phyloP scores from a whole-genome alignment of 169 alveolate genomes.

The Plasmodium malariae region DNA sequence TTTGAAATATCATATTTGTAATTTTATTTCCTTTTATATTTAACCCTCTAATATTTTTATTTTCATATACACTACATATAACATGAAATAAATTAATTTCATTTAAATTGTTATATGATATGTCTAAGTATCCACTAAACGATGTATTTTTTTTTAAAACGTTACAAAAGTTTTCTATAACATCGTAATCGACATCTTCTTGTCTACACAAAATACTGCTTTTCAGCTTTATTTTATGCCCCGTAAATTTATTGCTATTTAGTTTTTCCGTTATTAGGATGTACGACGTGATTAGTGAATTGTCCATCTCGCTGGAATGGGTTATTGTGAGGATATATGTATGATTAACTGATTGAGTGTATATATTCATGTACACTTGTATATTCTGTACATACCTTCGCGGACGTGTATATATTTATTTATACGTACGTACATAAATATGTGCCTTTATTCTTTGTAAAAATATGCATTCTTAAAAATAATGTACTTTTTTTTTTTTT shows the following conservation, averaged over 20 bases:
- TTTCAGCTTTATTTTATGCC: constrained; percentile 24
- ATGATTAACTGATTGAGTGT: too few species aligned
- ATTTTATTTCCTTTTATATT: constrained; percentile 50
- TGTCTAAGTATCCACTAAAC: constrained; percentile 34
- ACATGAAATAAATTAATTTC: constrained; percentile 39
- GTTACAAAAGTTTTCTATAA: constrained; percentile 58
- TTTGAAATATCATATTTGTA: constrained; percentile 49
- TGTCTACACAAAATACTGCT: neutral
- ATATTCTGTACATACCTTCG: too few species aligned
- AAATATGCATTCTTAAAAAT: too few species aligned
- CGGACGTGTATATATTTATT: too few species aligned
- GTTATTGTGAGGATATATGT: too few species aligned
- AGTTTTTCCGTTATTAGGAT: constrained; percentile 18
- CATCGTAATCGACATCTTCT: constrained; percentile 43
- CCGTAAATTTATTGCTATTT: neutral
- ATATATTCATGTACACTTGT: too few species aligned
- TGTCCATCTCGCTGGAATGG: neutral
- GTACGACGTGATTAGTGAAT: constrained; percentile 21
- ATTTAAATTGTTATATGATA: constrained; percentile 51
- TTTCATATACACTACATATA: constrained; percentile 34
- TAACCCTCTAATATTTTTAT: constrained; percentile 42
- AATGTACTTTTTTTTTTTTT: too few species aligned
- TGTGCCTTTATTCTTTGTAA: too few species aligned
- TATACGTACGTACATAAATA: too few species aligned
- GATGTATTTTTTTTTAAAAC: constrained; percentile 38